Base-by-base conservation (phyloP, 129 eudicot species). In the Erigeron canadensis region DNA sequence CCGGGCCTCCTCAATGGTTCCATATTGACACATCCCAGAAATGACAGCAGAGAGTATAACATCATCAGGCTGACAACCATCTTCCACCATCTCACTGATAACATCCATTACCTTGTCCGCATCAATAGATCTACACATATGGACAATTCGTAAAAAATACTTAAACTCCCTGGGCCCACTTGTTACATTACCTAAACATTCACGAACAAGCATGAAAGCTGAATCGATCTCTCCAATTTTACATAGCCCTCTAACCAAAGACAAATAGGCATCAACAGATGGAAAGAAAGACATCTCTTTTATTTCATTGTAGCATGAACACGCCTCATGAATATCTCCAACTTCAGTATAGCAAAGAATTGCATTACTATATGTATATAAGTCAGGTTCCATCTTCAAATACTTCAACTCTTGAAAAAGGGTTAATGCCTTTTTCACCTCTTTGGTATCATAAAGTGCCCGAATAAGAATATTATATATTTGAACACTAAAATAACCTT, bases 1-100 rank as follows among this genome's bases (percentile, higher is more conserved):
- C 75, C 92, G 85, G 19, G 83, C 98, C 84, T 93, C 90, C 77
- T 89, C 98, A 48, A 93, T 63, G 4, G 98, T 87, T 61, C 98
- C 98, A 76, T 89, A 81, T 75, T 78, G 79, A 81, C 95, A 89
- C 87, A 89, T 89, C 41, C 98, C 98, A 17, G 77, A 87, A 13
- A 93, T 84, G 57, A 93, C 74, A 75, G 92, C 91, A 56, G 82
- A 82, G 54, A 38, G 87, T 61, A 84, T 79, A 63, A 85, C 67
- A 65, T 77, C 85, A 74, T 84, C 85, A 51, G 80, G 76, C 59
- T 44, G 34, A 78, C 84, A 82, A 63, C 90, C 91, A 77, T 85
- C 87, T 58, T 87, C 83, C 65, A 82, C 77, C 92, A 93, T 87
- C 71, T 93, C 98, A 55, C 76, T 62, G 12, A 93, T 47, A 71